phyloP scores from a whole-genome alignment of 2,329 filamentous ascomycete species.

The Fusarium coicis region DNA sequence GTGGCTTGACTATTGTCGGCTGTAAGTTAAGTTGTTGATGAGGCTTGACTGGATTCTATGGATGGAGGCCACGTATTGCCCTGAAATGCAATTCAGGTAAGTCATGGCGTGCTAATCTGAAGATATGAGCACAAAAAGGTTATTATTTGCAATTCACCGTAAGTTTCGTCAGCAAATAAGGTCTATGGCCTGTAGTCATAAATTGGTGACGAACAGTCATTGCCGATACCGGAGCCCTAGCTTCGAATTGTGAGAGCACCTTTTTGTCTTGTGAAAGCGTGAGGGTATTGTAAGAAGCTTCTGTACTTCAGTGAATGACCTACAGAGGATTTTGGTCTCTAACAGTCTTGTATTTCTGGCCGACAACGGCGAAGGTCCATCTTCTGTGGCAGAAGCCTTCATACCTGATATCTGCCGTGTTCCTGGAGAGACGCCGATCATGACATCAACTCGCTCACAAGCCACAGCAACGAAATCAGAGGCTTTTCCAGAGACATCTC shows the following conservation, averaged over 20 bases:
- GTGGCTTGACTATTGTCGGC: slow-evolving; percentile 31
- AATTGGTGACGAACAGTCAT: not conserved
- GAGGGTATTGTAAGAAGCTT: not conserved
- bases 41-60: not conserved
- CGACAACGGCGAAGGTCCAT: not conserved
- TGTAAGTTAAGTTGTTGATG: not conserved
- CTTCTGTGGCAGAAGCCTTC: slow-evolving; percentile 23
- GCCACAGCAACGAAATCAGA: not conserved
- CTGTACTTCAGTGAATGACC: not conserved
- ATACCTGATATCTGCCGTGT: slow-evolving; percentile 5
- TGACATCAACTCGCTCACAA: slow-evolving; percentile 4
- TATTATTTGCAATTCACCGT: not conserved
- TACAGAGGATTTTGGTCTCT: not conserved
- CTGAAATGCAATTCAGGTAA: not conserved
- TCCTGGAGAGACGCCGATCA: slow-evolving; percentile 13
- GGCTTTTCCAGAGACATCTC: not conserved
- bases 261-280: not conserved
- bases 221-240: slow-evolving; percentile 16
- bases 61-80: not conserved
- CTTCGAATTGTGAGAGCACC: not conserved
- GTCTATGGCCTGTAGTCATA: not conserved
- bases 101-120: slow-evolving; percentile 1
- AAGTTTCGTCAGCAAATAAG: not conserved
- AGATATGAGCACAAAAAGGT: not conserved
- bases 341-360: not conserved